Conservation (phyloP, 2,329 filamentous ascomycete genomes). For the Hortaea sp. region DNA sequence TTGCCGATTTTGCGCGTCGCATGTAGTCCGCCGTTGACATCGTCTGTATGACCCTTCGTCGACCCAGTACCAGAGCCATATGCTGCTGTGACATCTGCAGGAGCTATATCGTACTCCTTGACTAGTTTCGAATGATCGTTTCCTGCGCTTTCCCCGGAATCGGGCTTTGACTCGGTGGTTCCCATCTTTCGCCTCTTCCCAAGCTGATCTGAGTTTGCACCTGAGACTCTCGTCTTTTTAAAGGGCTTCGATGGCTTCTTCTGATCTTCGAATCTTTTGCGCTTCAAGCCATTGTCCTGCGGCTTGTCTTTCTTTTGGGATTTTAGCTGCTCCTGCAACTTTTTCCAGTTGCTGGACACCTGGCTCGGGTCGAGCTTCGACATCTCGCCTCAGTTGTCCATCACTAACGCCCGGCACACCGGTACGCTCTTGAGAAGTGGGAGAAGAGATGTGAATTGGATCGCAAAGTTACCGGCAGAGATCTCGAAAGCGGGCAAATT, state of each 20-base stretch:
- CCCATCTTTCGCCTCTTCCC: slow-evolving; percentile 44
- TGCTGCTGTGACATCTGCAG: slow-evolving; percentile 51
- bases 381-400: slow-evolving; percentile 21
- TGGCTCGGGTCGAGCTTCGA: slow-evolving; percentile 25
- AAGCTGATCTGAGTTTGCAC: slow-evolving; percentile 1
- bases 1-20: slow-evolving; percentile 64
- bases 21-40: slow-evolving; percentile 35
- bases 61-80: slow-evolving; percentile 51
- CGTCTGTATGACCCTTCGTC: slow-evolving; percentile 46
- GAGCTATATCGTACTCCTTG: slow-evolving; percentile 40
- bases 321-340: slow-evolving; percentile 51
- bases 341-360: slow-evolving; percentile 62
- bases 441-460: neutral
- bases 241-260: slow-evolving; percentile 5
- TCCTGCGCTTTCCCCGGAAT: slow-evolving; percentile 38
- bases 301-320: slow-evolving; percentile 28
- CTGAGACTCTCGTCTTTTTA: slow-evolving; percentile 14
- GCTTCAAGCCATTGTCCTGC: slow-evolving; percentile 24
- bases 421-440: neutral
- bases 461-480: neutral
- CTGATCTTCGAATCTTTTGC: slow-evolving; percentile 18
- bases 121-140: slow-evolving; percentile 29
- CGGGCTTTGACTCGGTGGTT: slow-evolving; percentile 18
- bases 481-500: neutral
- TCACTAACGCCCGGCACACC: neutral